These are phyloP conservation scores for Cadophora sp. DNA, from an alignment of 2,329 filamentous ascomycete genomes.

Conservation along the genomic window DNA sequence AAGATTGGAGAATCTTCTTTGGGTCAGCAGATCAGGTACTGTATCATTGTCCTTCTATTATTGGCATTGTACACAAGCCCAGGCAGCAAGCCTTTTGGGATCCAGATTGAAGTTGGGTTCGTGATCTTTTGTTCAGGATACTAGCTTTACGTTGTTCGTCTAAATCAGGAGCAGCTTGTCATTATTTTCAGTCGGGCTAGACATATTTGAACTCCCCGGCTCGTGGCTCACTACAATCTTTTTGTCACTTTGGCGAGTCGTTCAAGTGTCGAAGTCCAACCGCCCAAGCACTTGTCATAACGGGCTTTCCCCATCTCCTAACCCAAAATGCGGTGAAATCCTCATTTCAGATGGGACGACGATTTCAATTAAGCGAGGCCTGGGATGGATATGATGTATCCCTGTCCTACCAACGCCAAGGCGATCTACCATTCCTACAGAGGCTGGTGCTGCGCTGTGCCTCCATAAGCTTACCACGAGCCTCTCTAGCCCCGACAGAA, in stretches of 20 bases:
- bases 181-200: no score
- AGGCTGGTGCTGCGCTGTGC: constrained; percentile 14
- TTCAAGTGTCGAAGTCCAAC: not conserved
- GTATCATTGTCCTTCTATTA: no score
- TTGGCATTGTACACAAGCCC: no score
- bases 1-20: no score
- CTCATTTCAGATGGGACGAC: not conserved
- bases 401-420: not conserved
- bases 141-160: no score
- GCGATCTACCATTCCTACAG: constrained; percentile 2
- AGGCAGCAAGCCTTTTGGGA: no score
- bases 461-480: not conserved
- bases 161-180: no score
- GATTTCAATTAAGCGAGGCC: not conserved
- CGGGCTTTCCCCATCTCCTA: not conserved
- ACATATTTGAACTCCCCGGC: no score
- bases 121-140: no score
- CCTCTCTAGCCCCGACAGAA: not conserved
- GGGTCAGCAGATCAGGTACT: no score
- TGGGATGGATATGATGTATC: not conserved
- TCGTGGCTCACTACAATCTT: no score
- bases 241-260: not conserved
- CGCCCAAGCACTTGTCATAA: not conserved
- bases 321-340: not conserved
- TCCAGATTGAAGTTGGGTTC: no score